A percentile compares a stretch with the other conserved stretches of the same genome.
Evolutionary conservation across 2,329 filamentous ascomycete genomes (phyloP).

Genomic region (Acrodontium crateriforme): DNA sequence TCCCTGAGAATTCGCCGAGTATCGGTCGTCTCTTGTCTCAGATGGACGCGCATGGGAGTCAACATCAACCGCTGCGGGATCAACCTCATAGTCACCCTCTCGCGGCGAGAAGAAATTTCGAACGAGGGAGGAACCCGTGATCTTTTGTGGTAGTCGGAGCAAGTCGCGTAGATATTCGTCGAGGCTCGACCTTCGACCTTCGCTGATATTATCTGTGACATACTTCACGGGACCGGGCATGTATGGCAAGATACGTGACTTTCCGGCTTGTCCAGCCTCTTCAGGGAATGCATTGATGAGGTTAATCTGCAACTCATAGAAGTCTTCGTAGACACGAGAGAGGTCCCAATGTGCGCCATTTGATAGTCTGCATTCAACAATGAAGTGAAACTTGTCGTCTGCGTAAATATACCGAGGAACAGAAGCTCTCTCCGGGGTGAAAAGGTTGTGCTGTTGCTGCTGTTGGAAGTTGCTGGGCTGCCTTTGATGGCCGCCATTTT

Average conservation of each 20-base stretch:
- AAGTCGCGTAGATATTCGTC: slow-evolving; percentile 94
- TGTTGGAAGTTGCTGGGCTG: slow-evolving; percentile 25
- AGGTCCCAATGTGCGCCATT: slow-evolving; percentile 88
- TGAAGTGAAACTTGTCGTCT: slow-evolving; percentile 98
- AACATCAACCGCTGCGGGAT: slow-evolving; percentile 45
- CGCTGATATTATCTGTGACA: slow-evolving; percentile 94
- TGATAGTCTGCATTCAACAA: slow-evolving; percentile 81
- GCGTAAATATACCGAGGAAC: slow-evolving; percentile 92
- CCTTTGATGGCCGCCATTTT: slow-evolving; percentile 17
- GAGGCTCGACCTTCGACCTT: slow-evolving; percentile 79
- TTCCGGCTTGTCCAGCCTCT: slow-evolving; percentile 75
- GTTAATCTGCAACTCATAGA: slow-evolving; percentile 96
- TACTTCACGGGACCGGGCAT: slow-evolving; percentile 98
- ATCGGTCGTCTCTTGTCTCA: slow-evolving; percentile 43
- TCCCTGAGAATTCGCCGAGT: slow-evolving; percentile 22
- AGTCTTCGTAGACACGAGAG: slow-evolving; percentile 92
- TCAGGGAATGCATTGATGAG: slow-evolving; percentile 82
- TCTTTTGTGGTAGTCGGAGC: slow-evolving; percentile 68
- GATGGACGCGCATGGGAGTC: slow-evolving; percentile 55
- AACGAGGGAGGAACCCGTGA: slow-evolving; percentile 70
- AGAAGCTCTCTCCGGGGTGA: slow-evolving; percentile 65
- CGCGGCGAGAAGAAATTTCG: slow-evolving; percentile 83
- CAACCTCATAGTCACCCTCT: slow-evolving; percentile 86
- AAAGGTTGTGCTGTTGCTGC: slow-evolving; percentile 33
- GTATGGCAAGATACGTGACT: slow-evolving; percentile 68